phyloP scores from a whole-genome alignment of 108 stramenopile genomes.

The Cyclotella distinguenda region DNA sequence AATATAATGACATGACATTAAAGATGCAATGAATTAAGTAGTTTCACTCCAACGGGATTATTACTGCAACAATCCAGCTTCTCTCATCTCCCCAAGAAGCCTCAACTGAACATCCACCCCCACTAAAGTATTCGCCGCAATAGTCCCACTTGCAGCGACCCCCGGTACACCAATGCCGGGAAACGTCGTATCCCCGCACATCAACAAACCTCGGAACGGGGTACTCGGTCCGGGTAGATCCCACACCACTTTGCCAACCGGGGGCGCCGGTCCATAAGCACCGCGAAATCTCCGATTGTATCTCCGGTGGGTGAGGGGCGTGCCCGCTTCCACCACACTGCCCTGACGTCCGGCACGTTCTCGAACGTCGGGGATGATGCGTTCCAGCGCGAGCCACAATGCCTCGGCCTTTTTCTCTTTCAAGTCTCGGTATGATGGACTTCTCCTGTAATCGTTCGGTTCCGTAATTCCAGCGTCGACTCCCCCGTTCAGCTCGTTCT shows the following conservation, averaged over 20 bases:
- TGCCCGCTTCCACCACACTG: slow-evolving; percentile 64
- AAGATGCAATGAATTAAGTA: neutral
- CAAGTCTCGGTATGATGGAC: slow-evolving; percentile 57
- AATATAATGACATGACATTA: neutral
- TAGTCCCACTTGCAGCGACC: slow-evolving; percentile 78
- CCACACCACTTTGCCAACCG: slow-evolving; percentile 54
- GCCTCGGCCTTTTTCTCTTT: slow-evolving; percentile 79
- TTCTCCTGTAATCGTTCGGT: slow-evolving; percentile 54
- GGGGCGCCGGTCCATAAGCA: slow-evolving; percentile 82
- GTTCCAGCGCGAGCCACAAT: slow-evolving; percentile 85
- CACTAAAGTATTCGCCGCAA: slow-evolving; percentile 79
- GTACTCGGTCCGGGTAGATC: slow-evolving; percentile 63
- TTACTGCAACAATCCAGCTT: slow-evolving; percentile 60
- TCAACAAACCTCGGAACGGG: slow-evolving; percentile 52
- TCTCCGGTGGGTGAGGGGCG: slow-evolving; percentile 85
- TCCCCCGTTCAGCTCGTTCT: slow-evolving; percentile 46
- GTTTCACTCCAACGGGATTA: neutral
- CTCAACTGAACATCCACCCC: slow-evolving; percentile 44
- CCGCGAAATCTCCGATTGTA: slow-evolving; percentile 79
- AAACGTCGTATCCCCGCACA: slow-evolving; percentile 70
- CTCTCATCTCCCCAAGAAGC: slow-evolving; percentile 59
- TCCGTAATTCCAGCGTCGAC: slow-evolving; percentile 58
- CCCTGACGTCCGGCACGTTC: slow-evolving; percentile 63
- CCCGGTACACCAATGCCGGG: slow-evolving; percentile 82
- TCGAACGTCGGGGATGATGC: slow-evolving; percentile 85